Base-by-base conservation (phyloP, 1,284 basidiomycete species). In the Ustilago lituana region DNA sequence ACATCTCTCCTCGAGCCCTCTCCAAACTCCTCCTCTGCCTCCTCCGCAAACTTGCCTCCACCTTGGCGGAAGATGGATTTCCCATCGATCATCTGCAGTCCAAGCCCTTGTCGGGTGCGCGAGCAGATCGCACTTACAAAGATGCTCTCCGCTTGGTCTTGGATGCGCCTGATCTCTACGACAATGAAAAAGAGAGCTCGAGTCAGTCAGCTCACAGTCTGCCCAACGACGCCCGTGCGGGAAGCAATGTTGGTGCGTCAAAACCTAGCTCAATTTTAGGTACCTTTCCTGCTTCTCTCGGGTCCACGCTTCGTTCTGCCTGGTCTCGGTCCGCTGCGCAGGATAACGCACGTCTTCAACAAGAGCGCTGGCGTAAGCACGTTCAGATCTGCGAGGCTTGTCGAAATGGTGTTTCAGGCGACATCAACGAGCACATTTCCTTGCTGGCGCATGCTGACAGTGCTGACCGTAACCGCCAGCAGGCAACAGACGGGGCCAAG, bases 371-470 rank as follows among this genome's bases (percentile, higher is more conserved):
- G 69, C 45, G 58, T 54, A 52, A 37, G n/a, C 84, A 84, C 61
- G 54, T 83, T 14, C 76, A 80, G 26, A 73, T 72, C 52, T 85
- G 84, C 51, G 60, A 73, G 29, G 79, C 77, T 2, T 84, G 84
- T 57, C 78, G 79, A 37, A 76, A 65, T 27, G 64, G 76, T n/a
- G 31, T 39, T n/a, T 70, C 78, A 26, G 74, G 61, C 32, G 52
- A 76, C 15, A 24, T 11, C 15, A 27, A 31, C 17, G 20, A 20
- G 20, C 46, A 40, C 11, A 6, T 17, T 17, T 17, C 29, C 1
- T 12, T 17, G 7, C 20, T 31, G 4, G 12, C 10, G 2, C 37
- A 37, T 11, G 1, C 15, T 2, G 35, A 24, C 12, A 15, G 17
- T 7, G 17, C 29, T 5, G 7, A 12, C 22, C 8, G 6, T 9